phyloP scores from a whole-genome alignment of 225 moss, liverwort and hornwort species.

The Bryoerythrophyllum caledonicum region DNA sequence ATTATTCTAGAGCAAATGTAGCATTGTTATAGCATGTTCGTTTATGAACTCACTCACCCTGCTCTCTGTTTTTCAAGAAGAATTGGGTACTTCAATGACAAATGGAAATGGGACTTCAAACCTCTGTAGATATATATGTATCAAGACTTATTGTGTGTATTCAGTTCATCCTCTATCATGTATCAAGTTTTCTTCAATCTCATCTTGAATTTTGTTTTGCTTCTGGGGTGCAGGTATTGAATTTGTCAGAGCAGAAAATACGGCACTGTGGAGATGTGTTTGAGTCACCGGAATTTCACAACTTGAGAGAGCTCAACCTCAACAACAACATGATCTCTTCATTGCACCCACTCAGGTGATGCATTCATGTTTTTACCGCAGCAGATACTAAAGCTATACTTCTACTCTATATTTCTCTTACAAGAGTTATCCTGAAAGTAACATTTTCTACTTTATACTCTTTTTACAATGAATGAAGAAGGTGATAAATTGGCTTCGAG shows the following conservation, averaged over 20 bases:
- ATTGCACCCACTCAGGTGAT: conserved; percentile 72
- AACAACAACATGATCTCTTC: conserved; percentile 84
- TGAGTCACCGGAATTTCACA: conserved; percentile 54
- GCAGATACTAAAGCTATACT: not conserved
- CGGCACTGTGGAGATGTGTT: conserved; percentile 91
- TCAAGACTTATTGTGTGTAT: too few species aligned
- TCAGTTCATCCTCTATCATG: too few species aligned
- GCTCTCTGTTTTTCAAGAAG: not conserved
- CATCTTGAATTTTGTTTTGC: conserved; percentile 1
- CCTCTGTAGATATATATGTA: too few species aligned
- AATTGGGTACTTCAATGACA: too few species aligned
- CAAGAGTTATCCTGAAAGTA: too few species aligned
- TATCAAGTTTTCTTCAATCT: not conserved
- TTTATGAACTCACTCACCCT: not conserved
- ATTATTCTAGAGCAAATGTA: not conserved
- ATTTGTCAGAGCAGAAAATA: conserved; percentile 79
- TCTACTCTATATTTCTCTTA: not conserved
- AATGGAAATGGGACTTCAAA: too few species aligned
- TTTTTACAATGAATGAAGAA: too few species aligned
- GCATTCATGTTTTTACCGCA: not conserved
- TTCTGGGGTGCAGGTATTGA: conserved; percentile 55
- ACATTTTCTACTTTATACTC: too few species aligned
- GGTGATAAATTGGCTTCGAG: too few species aligned
- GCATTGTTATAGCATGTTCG: not conserved
- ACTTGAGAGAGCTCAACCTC: conserved; percentile 85